Evolutionary conservation across 192 early-diverging fungal species (phyloP).

Genomic region (Backusella australiensis): DNA sequence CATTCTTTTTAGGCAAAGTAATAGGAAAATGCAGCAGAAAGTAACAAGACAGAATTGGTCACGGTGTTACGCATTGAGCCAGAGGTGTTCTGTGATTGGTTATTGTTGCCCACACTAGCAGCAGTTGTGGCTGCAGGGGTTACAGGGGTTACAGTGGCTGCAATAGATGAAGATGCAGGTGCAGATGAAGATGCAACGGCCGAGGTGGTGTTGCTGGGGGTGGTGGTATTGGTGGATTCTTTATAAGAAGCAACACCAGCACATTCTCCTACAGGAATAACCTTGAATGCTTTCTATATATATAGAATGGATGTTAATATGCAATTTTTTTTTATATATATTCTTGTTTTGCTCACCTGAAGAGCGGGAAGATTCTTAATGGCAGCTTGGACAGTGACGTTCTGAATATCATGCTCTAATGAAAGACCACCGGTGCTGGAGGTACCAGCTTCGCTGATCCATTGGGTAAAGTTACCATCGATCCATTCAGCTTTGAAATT

Average conservation of each 20-base stretch:
- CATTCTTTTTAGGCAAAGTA: background rate
- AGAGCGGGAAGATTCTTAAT: slow-evolving; percentile 37
- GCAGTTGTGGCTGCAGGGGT: slow-evolving; percentile 15
- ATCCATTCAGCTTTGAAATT: slow-evolving; percentile 29
- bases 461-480: slow-evolving; percentile 40
- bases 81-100: background rate
- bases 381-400: slow-evolving; percentile 45
- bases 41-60: background rate
- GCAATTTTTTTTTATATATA: background rate
- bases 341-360: slow-evolving; percentile 11
- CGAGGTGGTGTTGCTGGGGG: background rate
- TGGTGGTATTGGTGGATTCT: slow-evolving; percentile 9
- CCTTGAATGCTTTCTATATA: slow-evolving; percentile 29
- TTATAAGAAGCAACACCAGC: slow-evolving; percentile 24
- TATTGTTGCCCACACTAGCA: background rate
- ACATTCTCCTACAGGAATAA: slow-evolving; percentile 32
- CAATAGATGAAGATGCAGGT: background rate
- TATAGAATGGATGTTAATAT: background rate
- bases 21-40: background rate
- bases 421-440: slow-evolving; percentile 43
- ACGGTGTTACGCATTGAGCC: background rate
- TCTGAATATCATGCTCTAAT: slow-evolving; percentile 52
- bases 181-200: background rate
- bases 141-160: slow-evolving; percentile 11
- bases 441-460: slow-evolving; percentile 40